These are phyloP conservation scores for Colletotrichum tabaci DNA, from an alignment of 2,329 filamentous ascomycete species.

Conservation along the genomic window DNA sequence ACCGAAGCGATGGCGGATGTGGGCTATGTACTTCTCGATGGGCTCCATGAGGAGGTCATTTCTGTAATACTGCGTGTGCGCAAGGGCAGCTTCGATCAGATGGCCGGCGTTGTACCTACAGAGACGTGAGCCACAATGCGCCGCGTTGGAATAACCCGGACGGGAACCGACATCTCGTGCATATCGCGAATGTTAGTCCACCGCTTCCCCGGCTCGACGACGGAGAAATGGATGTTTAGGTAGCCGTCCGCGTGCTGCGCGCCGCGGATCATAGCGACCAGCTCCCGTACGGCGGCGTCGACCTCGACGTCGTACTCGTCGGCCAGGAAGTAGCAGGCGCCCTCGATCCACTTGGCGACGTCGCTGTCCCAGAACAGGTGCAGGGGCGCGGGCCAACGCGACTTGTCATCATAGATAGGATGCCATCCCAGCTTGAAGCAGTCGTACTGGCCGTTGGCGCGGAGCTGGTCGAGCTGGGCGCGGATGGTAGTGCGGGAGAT, in stretches of 20 bases:
- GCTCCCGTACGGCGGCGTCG: slow-evolving; percentile 65
- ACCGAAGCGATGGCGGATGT: slow-evolving; percentile 68
- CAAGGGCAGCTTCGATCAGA: slow-evolving; percentile 72
- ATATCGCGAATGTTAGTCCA: slow-evolving; percentile 74
- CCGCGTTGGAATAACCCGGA: background rate
- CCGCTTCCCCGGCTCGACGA: slow-evolving; percentile 68
- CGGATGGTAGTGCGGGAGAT: slow-evolving; percentile 57
- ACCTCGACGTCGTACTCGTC: slow-evolving; percentile 60
- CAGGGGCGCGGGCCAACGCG: slow-evolving; percentile 68
- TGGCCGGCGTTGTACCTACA: slow-evolving; percentile 72
- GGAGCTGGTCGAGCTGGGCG: slow-evolving; percentile 68
- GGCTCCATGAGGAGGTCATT: slow-evolving; percentile 67
- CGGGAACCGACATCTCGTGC: slow-evolving; percentile 68
- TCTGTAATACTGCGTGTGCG: slow-evolving; percentile 67
- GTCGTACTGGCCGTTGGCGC: slow-evolving; percentile 69
- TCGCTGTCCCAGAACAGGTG: slow-evolving; percentile 73
- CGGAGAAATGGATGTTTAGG: slow-evolving; percentile 74
- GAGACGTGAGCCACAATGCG: background rate
- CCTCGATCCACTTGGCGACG: slow-evolving; percentile 74
- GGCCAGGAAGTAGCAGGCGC: slow-evolving; percentile 69
- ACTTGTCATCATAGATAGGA: slow-evolving; percentile 64
- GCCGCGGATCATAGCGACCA: slow-evolving; percentile 70
- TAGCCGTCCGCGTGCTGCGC: slow-evolving; percentile 75
- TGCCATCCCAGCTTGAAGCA: slow-evolving; percentile 73
- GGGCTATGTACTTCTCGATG: slow-evolving; percentile 67